phyloP scores from a whole-genome alignment of 176 grass and related monocot genomes.

The Olyra latifolia region DNA sequence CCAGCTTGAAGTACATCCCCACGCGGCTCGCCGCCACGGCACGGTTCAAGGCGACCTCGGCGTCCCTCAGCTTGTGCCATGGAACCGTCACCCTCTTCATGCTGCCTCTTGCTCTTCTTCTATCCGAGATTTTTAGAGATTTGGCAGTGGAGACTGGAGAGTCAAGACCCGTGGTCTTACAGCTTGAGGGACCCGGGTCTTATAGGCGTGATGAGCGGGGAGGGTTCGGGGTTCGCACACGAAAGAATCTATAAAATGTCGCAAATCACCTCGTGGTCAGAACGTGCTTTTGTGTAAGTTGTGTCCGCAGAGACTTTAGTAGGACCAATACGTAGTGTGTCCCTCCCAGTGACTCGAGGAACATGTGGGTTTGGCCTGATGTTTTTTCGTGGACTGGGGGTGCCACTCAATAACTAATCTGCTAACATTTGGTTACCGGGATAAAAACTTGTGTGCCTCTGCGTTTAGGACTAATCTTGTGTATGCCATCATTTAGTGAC shows the following conservation, averaged over 20 bases:
- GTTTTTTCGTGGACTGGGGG: no score
- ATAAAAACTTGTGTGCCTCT: no score
- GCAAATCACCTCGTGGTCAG: not conserved
- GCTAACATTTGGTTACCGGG: no score
- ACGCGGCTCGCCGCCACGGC: constrained; percentile 30
- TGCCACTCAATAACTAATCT: not conserved
- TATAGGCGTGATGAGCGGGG: constrained; percentile 23
- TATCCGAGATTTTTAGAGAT: not conserved
- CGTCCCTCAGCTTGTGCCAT: constrained; percentile 27
- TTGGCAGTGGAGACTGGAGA: no score
- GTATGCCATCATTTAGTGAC: no score
- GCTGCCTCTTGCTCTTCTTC: not conserved
- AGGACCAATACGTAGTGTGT: not conserved
- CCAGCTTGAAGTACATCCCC: constrained; percentile 66
- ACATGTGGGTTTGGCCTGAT: no score
- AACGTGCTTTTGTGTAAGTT: constrained; percentile 2
- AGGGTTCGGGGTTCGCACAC: not conserved
- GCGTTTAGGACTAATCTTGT: no score
- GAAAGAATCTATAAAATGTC: no score
- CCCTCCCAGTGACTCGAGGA: no score
- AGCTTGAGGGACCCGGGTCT: constrained; percentile 20
- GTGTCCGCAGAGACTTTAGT: constrained; percentile 9
- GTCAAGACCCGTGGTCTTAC: not conserved
- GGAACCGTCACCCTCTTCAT: constrained; percentile 14
- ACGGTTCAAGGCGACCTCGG: constrained; percentile 45